Base-by-base conservation (phyloP, 2,329 filamentous ascomycete species). In the Arthrobotrys megalospora region DNA sequence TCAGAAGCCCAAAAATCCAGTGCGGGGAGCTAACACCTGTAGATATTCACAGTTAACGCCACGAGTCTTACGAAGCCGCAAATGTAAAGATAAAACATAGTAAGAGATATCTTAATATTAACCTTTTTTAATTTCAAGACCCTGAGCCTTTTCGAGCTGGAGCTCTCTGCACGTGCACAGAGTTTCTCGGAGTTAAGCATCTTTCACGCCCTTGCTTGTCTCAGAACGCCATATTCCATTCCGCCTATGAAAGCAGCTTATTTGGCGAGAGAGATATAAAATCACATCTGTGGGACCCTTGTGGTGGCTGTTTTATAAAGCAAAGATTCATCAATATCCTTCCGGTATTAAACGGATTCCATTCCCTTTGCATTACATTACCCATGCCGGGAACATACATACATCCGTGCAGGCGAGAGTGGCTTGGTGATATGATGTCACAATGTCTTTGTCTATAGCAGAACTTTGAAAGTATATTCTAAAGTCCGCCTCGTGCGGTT, bases 1-100 rank as follows among this genome's bases (percentile, higher is more conserved):
- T 52, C 53, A 41, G 76, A 36, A 52, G 52, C 48, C 1, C 43
- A 47, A 24, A 78, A 64, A 28, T 68, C 63, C 12, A 58, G 64
- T 21, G 48, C 68, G 19, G 66, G 67, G 21, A 66, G 60, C 62
- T 77, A 47, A 73, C 24, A 28, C 28, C 10, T 58, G 32, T 58
- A 58, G 32, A 58, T 38, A 58, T 19, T 12, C 36, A 38, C 28
- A 32, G 24, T 52, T 32, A 16, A 34, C 24, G 32, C 50, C 28
- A 58, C 32, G 14, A n/a, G 8, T 2, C 28, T 11, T 24, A 60
- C 21, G 19, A 60, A 41, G 19, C 19, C 10, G 19, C 55, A 12
- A 60, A 24, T 14, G 41, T 21, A n/a, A 38, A 58, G 16, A 38
- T 58, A 38, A 58, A 34, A 5, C 21, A 52, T 34, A 45, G n/a